These are phyloP conservation scores for Suillus ampliporus DNA, from an alignment of 768 basidiomycete genomes.

Conservation along the genomic window DNA sequence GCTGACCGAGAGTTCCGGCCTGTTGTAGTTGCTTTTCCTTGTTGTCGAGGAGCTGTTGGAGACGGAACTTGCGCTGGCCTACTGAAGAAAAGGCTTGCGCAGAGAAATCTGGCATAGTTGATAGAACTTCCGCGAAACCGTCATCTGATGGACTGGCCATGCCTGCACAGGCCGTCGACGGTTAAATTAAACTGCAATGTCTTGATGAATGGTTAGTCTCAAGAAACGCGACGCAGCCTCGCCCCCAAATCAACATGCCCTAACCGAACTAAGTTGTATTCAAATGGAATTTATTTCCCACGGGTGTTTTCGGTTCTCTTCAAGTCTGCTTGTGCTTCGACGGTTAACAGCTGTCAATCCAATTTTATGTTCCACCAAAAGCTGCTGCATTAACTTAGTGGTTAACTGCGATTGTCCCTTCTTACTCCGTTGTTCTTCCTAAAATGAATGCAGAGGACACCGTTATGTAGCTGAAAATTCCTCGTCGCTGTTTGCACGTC, in stretches of 20 bases:
- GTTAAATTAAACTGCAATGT: constrained; percentile 19
- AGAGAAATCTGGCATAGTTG: constrained; percentile 50
- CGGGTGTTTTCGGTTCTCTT: background rate
- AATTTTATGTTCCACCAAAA: background rate
- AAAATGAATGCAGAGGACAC: background rate
- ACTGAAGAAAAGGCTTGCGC: constrained; percentile 50
- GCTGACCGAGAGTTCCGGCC: constrained; percentile 91
- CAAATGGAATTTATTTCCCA: constrained; percentile 9
- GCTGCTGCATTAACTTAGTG: constrained; percentile 1
- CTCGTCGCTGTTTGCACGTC: constrained; percentile 4
- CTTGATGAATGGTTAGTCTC: constrained; percentile 7
- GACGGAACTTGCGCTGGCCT: constrained; percentile 64
- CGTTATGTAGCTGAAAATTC: background rate
- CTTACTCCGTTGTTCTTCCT: background rate
- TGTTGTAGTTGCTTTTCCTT: constrained; percentile 94
- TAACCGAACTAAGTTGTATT: background rate
- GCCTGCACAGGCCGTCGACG: constrained; percentile 28
- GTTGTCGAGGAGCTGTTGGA: constrained; percentile 77
- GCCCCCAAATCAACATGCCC: constrained; percentile 4
- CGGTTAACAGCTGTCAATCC: background rate
- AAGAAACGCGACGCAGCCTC: constrained; percentile 8
- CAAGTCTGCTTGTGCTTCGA: background rate
- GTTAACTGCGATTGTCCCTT: background rate
- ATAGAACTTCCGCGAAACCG: constrained; percentile 38
- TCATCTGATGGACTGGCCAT: constrained; percentile 49